Conservation (phyloP, 2,329 filamentous ascomycete species). For the Xylariales sp. region DNA sequence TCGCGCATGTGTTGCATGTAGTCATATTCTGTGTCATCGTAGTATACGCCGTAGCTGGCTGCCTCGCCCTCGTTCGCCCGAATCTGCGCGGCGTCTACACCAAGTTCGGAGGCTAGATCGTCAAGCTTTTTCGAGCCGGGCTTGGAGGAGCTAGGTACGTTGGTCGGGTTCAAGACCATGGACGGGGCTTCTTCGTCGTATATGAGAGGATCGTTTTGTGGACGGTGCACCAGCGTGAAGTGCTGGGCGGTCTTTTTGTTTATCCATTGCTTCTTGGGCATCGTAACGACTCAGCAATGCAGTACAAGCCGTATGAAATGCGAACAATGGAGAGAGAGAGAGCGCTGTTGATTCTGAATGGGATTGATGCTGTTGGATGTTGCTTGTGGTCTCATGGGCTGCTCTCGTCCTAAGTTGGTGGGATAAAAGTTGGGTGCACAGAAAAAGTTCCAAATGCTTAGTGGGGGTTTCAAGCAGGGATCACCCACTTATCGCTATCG, state of each 20-base stretch:
- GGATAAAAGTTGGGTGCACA: too few species aligned
- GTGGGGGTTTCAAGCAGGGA: background rate
- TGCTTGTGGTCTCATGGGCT: too few species aligned
- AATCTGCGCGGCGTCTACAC: constrained; percentile 58
- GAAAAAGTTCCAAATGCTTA: background rate
- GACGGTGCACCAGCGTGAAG: constrained; percentile 90
- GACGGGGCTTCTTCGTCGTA: constrained; percentile 84
- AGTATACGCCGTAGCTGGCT: constrained; percentile 89
- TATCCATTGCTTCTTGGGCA: constrained; percentile 9
- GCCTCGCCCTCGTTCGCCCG: constrained; percentile 93
- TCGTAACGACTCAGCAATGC: constrained; percentile 1
- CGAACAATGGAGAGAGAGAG: background rate
- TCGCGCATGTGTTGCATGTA: constrained; percentile 99
- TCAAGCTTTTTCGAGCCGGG: constrained; percentile 57
- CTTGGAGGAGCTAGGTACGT: constrained; percentile 42
- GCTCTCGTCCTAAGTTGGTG: too few species aligned
- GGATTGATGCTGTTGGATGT: too few species aligned
- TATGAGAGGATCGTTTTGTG: constrained; percentile 95
- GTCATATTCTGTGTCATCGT: constrained; percentile 91
- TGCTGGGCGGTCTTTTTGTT: constrained; percentile 90
- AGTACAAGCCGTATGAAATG: too few species aligned
- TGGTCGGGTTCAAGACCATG: constrained; percentile 78
- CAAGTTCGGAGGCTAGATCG: constrained; percentile 74
- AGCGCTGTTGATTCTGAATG: background rate
- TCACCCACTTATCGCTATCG: constrained; percentile 8